These are phyloP conservation scores for Diaporthe aspalathi DNA, from an alignment of 2,329 filamentous ascomycete genomes.

Conservation along the genomic window DNA sequence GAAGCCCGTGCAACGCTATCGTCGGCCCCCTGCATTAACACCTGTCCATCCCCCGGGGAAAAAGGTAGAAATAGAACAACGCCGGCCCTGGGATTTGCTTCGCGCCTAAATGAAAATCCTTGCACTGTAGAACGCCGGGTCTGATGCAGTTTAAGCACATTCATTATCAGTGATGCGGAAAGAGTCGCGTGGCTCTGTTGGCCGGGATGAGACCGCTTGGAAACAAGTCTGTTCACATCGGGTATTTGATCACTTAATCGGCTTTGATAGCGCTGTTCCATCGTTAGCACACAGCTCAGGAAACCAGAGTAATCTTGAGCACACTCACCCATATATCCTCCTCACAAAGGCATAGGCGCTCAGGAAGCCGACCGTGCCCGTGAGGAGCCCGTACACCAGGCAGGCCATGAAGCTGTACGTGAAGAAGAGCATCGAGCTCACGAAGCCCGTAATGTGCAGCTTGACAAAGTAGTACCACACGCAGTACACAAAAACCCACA, in stretches of 20 bases:
- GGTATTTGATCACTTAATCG: slow-evolving; percentile 50
- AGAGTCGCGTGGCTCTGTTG: not conserved
- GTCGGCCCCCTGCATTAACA: not conserved
- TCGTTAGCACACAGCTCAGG: slow-evolving; percentile 37
- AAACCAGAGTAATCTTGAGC: too few relatives aligned
- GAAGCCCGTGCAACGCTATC: not conserved
- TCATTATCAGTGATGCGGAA: not conserved
- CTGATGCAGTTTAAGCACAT: slow-evolving; percentile 34
- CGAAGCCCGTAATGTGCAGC: slow-evolving; percentile 83
- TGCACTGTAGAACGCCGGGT: slow-evolving; percentile 33
- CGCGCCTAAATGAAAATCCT: slow-evolving; percentile 11
- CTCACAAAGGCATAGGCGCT: slow-evolving; percentile 86
- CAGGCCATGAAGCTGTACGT: slow-evolving; percentile 86
- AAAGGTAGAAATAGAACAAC: not conserved
- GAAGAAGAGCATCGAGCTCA: slow-evolving; percentile 86
- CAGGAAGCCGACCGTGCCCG: slow-evolving; percentile 86
- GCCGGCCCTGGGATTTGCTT: slow-evolving; percentile 10
- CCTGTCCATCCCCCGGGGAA: too few relatives aligned
- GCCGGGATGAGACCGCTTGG: not conserved
- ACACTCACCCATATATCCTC: slow-evolving; percentile 80
- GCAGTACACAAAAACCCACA: slow-evolving; percentile 88
- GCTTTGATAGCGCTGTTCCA: slow-evolving; percentile 61
- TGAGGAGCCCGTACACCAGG: slow-evolving; percentile 82
- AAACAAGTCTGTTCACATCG: not conserved
- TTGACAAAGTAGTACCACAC: slow-evolving; percentile 86